phyloP scores from a whole-genome alignment of 2,329 filamentous ascomycete genomes.

The Zymoseptoria passerinii region DNA sequence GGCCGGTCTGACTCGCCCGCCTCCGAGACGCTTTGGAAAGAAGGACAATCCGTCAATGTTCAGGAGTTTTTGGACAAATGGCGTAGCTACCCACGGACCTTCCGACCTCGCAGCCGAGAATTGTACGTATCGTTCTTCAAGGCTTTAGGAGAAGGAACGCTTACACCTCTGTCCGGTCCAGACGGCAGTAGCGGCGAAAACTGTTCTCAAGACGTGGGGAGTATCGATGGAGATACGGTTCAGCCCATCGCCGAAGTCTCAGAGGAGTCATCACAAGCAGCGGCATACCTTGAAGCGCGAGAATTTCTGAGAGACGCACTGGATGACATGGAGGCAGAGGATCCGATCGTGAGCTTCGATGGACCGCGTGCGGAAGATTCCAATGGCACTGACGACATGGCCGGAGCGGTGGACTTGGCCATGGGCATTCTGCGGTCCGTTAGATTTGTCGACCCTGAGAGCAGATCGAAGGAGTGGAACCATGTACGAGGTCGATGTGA shows the following conservation, averaged over 20 bases:
- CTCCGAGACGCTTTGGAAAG: background rate
- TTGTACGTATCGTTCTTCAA: background rate
- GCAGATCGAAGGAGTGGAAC: constrained; percentile 3
- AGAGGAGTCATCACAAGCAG: background rate
- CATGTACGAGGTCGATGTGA: constrained; percentile 1
- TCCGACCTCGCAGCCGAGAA: background rate
- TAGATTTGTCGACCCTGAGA: constrained; percentile 1
- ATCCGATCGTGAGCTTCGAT: background rate
- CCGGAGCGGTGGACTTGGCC: constrained; percentile 1
- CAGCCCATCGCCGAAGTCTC: background rate
- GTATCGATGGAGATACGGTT: background rate
- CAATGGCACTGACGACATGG: background rate
- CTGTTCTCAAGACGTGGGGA: background rate
- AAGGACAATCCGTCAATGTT: background rate
- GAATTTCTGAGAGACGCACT: background rate
- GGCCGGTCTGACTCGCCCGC: background rate
- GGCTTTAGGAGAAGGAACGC: background rate
- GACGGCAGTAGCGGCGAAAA: background rate
- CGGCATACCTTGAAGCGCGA: background rate
- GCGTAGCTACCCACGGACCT: background rate
- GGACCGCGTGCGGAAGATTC: background rate
- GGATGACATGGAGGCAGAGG: constrained; percentile 2
- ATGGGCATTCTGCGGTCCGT: constrained; percentile 6
- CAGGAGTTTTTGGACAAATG: background rate
- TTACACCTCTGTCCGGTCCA: background rate